Evolutionary conservation across 495 filamentous ascomycete species (phyloP), one percentile per base, ranked within the genome.

Genomic region (Hypomontagnella monticulosa): DNA sequence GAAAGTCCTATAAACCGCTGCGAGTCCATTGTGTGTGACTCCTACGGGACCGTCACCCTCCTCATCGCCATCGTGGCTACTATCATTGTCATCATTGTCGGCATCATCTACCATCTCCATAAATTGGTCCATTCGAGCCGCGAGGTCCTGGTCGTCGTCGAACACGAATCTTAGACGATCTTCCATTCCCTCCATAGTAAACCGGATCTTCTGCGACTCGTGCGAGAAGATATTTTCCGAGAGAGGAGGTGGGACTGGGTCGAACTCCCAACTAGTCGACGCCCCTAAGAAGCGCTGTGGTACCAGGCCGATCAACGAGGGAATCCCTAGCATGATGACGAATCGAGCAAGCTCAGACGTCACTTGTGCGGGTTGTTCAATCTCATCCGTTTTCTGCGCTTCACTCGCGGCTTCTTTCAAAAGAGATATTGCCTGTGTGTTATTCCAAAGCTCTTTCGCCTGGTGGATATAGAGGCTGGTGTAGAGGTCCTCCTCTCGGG

Each of bases 401-500:
- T 87, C 81, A 4, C 71, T 64, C 27, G 88, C 91, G 14, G 91
- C 85, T 64, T 93, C 88, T 20, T 89, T 82, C 1, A 99, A 82
- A 4, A 97, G 76, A 23, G 84, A 78, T 0, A 84, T 85, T 7
- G 87, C 84, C 66, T 91, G 87, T 0, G 93, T 85, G 1, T 89
- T 92, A 61, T 91, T 92, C 96, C 96, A 99, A 12, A 97, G 81
- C 69, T 96, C 92, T 70, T 93, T 95, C 2, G 91, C 85, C 30
- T 88, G 86, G 18, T 86, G 78, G 36, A 93, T 84, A 73, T 97
- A 98, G 0, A 97, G 82, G 63, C 91, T 87, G 1, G 88, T 86
- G 53, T 93, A 79, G 9, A 98, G 81, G 48, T 85, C 84, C 57
- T 96, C 90, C n/a, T 84, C 81, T 10, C 84, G 78, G 4, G 86